A percentile compares a stretch with the other conserved stretches of the same genome.
Conservation (phyloP, 164 flowering plant species). For the Akebia trifoliata region DNA sequence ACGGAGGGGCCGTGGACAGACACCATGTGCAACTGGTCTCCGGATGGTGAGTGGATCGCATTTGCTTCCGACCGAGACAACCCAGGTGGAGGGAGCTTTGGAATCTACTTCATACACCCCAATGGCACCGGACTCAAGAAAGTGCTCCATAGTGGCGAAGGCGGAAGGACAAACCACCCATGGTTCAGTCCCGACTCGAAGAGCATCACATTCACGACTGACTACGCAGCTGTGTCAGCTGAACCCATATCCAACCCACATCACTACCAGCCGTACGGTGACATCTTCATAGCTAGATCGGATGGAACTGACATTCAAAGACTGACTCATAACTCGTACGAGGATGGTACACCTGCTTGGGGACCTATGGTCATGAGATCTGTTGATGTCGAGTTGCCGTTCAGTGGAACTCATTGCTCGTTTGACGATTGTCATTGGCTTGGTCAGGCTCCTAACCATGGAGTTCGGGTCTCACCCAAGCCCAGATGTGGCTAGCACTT, state of each 20-base stretch:
- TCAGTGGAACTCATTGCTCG: conserved; percentile 28
- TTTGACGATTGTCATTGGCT: conserved; percentile 89
- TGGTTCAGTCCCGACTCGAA: conserved; percentile 77
- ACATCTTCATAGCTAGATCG: conserved; percentile 48
- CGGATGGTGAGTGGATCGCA: conserved; percentile 84
- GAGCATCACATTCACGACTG: conserved; percentile 61
- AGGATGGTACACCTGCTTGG: conserved; percentile 94
- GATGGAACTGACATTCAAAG: conserved; percentile 64
- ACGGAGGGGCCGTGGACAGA: conserved; percentile 92
- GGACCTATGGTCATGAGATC: conserved; percentile 41
- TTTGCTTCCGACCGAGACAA: conserved; percentile 72
- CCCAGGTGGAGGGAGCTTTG: conserved; percentile 69
- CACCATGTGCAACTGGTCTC: conserved; percentile 93
- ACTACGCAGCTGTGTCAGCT: conserved; percentile 74
- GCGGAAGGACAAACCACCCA: conserved; percentile 78
- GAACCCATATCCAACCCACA: conserved; percentile 85
- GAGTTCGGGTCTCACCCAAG: background rate
- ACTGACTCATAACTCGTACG: conserved; percentile 78
- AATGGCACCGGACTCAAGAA: conserved; percentile 71
- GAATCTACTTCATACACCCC: conserved; percentile 60
- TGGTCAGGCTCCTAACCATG: background rate
- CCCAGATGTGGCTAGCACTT: background rate
- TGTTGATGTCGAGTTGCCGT: conserved; percentile 36
- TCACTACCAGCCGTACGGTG: conserved; percentile 88
- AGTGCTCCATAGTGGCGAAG: conserved; percentile 54